Evolutionary conservation across 768 basidiomycete genomes (phyloP).

Genomic region (Rhodotorula kratochvilovae): DNA sequence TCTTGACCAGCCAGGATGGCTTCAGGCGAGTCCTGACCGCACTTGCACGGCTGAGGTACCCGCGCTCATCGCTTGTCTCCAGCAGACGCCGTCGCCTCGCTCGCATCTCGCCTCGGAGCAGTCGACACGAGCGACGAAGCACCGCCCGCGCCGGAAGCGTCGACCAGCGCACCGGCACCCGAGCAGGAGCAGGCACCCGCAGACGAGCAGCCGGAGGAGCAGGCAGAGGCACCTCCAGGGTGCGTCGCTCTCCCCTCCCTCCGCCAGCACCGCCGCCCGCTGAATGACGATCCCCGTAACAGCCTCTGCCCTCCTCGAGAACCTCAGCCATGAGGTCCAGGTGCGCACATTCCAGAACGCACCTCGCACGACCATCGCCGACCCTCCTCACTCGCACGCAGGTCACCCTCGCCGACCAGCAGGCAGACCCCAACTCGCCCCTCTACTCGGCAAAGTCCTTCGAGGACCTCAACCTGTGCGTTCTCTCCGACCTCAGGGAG

Average conservation of each 20-base stretch:
- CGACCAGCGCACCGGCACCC: slow-evolving; percentile 2
- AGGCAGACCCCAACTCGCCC: slow-evolving; percentile 92
- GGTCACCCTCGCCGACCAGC: slow-evolving; percentile 96
- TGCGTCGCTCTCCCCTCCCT: not conserved
- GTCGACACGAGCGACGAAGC: not conserved
- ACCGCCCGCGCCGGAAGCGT: not conserved
- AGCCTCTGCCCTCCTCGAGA: slow-evolving; percentile 34
- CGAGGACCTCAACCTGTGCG: slow-evolving; percentile 86
- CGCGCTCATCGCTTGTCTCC: not conserved
- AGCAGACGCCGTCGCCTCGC: slow-evolving; percentile 34
- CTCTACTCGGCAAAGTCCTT: slow-evolving; percentile 88
- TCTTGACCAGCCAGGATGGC: not conserved
- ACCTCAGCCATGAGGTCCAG: slow-evolving; percentile 37
- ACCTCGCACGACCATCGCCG: not conserved
- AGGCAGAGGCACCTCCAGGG: not conserved
- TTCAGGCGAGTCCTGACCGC: not conserved
- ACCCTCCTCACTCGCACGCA: slow-evolving; percentile 44
- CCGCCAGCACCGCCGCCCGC: not conserved
- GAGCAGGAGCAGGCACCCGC: not conserved
- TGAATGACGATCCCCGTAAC: not conserved
- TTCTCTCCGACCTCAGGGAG: not conserved
- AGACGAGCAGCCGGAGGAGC: not conserved
- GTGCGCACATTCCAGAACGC: not conserved
- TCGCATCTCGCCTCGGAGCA: slow-evolving; percentile 18
- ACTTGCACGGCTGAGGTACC: fast-evolving